Base-by-base conservation (phyloP, 768 basidiomycete species). In the Tylopilus felleus region DNA sequence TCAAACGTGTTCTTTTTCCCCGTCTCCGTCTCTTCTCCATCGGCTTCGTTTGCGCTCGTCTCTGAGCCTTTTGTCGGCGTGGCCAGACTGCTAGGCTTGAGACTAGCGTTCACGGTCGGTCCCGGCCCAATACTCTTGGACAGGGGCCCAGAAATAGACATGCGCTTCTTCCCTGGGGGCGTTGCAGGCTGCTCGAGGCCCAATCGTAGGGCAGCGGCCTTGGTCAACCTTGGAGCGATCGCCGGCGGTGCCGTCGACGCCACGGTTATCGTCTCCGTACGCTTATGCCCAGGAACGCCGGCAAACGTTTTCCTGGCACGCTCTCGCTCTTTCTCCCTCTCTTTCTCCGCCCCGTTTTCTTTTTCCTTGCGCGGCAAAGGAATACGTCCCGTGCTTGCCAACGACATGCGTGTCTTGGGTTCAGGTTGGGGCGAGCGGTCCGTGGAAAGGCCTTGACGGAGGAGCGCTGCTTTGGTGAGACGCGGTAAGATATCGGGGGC, bases 261-360 rank as follows among this genome's bases (percentile, higher is more conserved):
- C 9, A 93, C 91, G 0, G 73, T 52, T 47, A 93, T 88, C 8
- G 79, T 80, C 58, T 76, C 81, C 0, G 77, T 45, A 16, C 90
- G 85, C 64, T 90, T 91, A 68, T 93, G 91, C 0, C 90, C 90
- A 0, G 90, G 91, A 4, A 92, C 84, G 56, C 88, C 84, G 22
- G 80, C 78, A 66, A 92, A 93, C 14, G 84, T 86, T 70, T 80
- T 73, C 16, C 76, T 76, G 2, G 78, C 75, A 22, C 78, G 77
- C 59, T 86, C 88, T 61, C 86, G 85, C 8, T 83, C 78, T 22
- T 79, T 73, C 0, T 84, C 79, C 25, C 70, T 72, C 27, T 85
- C 80, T n/a, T n/a, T n/a, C 17, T 82, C 80, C 1, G 59, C 68
- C 19, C 38, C 58, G 12, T 68, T 73, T 25, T 57, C 61, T 35